These are phyloP conservation scores for Durio zibethinus DNA, from an alignment of 345 rosid species.

Conservation along the genomic window DNA sequence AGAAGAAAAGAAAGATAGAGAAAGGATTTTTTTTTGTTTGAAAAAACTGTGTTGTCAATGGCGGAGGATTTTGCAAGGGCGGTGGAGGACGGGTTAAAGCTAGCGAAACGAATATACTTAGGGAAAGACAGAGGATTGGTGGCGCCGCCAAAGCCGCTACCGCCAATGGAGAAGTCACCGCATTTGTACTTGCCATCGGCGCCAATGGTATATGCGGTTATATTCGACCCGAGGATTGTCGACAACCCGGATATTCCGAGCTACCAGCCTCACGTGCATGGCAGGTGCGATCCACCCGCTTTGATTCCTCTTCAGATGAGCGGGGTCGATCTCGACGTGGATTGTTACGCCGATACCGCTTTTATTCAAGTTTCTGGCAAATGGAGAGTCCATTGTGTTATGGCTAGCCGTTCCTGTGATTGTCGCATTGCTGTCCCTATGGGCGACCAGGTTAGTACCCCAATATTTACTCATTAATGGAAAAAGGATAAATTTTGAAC, in stretches of 20 bases:
- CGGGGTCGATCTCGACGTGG: constrained; percentile 54
- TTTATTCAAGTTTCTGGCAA: constrained; percentile 54
- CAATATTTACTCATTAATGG: background rate
- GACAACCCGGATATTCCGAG: constrained; percentile 94
- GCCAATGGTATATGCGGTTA: constrained; percentile 86
- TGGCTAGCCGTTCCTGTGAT: constrained; percentile 86
- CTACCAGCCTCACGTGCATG: constrained; percentile 96
- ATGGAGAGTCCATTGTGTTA: constrained; percentile 90
- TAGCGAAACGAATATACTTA: constrained; percentile 66
- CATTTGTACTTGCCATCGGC: constrained; percentile 52
- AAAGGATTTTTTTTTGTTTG: background rate
- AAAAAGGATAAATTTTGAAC: background rate
- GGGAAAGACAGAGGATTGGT: constrained; percentile 72
- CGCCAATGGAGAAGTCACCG: constrained; percentile 56
- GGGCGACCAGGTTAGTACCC: constrained; percentile 73
- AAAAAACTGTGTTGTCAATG: constrained; percentile 27
- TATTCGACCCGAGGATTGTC: constrained; percentile 70
- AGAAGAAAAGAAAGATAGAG: background rate
- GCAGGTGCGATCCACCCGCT: constrained; percentile 88
- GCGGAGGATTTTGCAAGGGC: constrained; percentile 71
- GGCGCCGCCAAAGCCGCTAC: constrained; percentile 54
- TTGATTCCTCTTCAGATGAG: constrained; percentile 87
- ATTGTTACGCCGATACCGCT: constrained; percentile 62
- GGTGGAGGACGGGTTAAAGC: constrained; percentile 82
- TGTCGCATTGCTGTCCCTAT: constrained; percentile 80